A percentile compares a stretch with the other conserved stretches of the same genome.
Conservation (phyloP, 2,329 filamentous ascomycete genomes). For the Dactylonectria macrodidyma region DNA sequence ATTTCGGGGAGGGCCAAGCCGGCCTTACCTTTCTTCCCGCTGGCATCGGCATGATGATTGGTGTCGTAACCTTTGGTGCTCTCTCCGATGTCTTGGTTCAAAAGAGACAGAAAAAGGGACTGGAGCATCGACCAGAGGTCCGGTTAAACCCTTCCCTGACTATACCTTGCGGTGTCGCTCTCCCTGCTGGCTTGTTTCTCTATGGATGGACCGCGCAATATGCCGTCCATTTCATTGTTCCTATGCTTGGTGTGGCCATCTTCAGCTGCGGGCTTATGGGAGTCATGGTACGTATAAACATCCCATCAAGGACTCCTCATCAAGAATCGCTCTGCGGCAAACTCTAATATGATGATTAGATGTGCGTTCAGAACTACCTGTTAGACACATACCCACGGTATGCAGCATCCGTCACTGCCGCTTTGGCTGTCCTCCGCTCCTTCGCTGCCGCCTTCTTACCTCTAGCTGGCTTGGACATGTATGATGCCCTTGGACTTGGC, state of each 20-base stretch:
- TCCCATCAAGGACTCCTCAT: background rate
- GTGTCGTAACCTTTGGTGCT: slow-evolving; percentile 30
- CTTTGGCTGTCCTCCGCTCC: slow-evolving; percentile 52
- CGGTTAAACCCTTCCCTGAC: slow-evolving; percentile 30
- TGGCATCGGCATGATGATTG: slow-evolving; percentile 36
- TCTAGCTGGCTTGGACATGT: slow-evolving; percentile 16
- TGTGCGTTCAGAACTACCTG: slow-evolving; percentile 60
- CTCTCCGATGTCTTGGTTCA: slow-evolving; percentile 19
- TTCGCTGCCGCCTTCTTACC: slow-evolving; percentile 75
- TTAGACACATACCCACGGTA: slow-evolving; percentile 38
- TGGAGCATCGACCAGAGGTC: slow-evolving; percentile 32
- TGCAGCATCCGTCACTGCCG: slow-evolving; percentile 38
- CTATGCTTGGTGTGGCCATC: slow-evolving; percentile 53
- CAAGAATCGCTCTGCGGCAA: background rate
- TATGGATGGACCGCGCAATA: slow-evolving; percentile 36
- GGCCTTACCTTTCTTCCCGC: slow-evolving; percentile 35
- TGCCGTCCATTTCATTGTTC: slow-evolving; percentile 35
- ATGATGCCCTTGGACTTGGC: slow-evolving; percentile 18
- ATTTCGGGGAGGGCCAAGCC: slow-evolving; percentile 68
- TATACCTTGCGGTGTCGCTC: slow-evolving; percentile 28
- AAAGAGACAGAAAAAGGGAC: slow-evolving; percentile 21
- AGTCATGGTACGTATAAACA: slow-evolving; percentile 28
- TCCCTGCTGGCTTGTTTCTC: slow-evolving; percentile 33
- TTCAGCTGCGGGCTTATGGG: slow-evolving; percentile 57
- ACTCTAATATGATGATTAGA: slow-evolving; percentile 44